Evolutionary conservation across 371 early-diverging fungal species (phyloP).

Genomic region (Umbelopsis sp.): DNA sequence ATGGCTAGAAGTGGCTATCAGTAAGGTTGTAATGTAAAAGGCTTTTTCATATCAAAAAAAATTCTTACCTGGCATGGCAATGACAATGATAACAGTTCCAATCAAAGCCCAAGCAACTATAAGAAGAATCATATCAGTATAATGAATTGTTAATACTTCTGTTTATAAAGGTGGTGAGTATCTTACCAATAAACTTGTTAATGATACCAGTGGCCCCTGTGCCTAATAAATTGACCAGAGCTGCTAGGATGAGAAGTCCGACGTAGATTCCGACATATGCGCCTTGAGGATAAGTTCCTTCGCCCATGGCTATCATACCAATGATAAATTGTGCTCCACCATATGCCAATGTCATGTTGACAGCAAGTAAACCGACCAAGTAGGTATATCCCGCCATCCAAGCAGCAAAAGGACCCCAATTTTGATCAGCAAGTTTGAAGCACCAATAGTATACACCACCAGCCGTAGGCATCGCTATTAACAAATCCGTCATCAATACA

Average conservation of each 20-base stretch:
- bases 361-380: conserved; percentile 18
- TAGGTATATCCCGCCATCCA: conserved; percentile 18
- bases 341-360: conserved; percentile 18
- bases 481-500: neutral
- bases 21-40: neutral
- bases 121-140: no score
- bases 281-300: neutral
- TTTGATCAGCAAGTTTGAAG: conserved; percentile 4
- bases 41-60: no score
- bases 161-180: neutral
- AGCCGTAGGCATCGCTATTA: conserved; percentile 13
- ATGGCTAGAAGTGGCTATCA: neutral
- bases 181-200: conserved; percentile 17
- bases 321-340: conserved; percentile 17
- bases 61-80: conserved; percentile 19
- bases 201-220: neutral
- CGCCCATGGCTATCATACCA: conserved; percentile 4
- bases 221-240: neutral
- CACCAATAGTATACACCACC: conserved; percentile 24
- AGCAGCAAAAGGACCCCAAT: conserved; percentile 19
- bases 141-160: no score
- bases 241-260: neutral
- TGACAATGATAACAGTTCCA: conserved; percentile 17
- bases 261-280: conserved; percentile 21
- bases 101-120: neutral